Percentiles rank a stretch among this genome's conserved stretches.
These are phyloP conservation scores for Chaetomium tenue DNA, from an alignment of 495 filamentous ascomycete genomes.

Conservation along the genomic window DNA sequence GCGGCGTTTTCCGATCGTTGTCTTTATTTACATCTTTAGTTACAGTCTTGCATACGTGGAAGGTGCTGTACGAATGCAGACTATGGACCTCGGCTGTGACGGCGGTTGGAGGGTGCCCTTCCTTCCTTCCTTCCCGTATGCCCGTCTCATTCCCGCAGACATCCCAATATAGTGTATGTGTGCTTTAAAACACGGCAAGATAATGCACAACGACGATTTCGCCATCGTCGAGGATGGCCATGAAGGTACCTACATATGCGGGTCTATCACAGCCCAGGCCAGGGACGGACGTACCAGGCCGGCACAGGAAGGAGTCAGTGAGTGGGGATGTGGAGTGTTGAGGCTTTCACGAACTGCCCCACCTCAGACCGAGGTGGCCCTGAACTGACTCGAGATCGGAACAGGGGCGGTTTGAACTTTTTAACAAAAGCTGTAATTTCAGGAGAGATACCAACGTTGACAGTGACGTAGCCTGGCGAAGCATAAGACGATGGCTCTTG, in stretches of 20 bases:
- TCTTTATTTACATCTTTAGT: too few relatives aligned
- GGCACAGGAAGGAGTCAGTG: not conserved
- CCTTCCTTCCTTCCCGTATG: too few relatives aligned
- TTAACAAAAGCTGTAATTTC: not conserved
- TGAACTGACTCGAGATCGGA: conserved; percentile 1
- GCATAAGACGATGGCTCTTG: not conserved
- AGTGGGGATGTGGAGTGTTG: not conserved
- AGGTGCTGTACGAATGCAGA: too few relatives aligned
- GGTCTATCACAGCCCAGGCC: too few relatives aligned
- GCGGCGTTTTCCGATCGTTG: not conserved
- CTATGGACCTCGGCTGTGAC: too few relatives aligned
- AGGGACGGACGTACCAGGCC: not conserved
- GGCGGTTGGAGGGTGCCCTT: too few relatives aligned
- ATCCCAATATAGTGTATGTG: too few relatives aligned
- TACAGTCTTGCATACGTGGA: not conserved
- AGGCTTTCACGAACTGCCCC: not conserved
- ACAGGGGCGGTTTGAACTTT: not conserved
- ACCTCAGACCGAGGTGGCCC: not conserved
- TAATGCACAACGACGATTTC: too few relatives aligned
- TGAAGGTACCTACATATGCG: too few relatives aligned
- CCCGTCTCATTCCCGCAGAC: too few relatives aligned
- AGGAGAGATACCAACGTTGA: not conserved
- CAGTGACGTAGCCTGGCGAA: not conserved
- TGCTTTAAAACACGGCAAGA: too few relatives aligned
- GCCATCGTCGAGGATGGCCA: too few relatives aligned